A percentile compares a stretch with the other conserved stretches of the same genome.
phyloP scores from a whole-genome alignment of 768 basidiomycete genomes.

The Suillus variegatus region DNA sequence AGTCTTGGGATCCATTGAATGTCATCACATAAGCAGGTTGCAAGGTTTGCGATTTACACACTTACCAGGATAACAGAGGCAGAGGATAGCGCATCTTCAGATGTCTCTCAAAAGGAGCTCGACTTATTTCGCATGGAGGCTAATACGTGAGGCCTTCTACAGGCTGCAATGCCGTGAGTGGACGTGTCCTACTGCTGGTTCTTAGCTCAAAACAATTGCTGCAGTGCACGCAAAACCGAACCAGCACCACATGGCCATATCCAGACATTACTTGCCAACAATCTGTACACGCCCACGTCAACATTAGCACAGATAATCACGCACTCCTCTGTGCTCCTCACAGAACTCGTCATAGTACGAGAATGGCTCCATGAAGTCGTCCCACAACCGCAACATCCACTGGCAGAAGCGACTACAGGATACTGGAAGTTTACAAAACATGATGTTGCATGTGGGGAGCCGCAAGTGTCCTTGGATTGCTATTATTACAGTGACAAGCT shows the following conservation, averaged over 20 bases:
- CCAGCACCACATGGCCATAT: slow-evolving; percentile 47
- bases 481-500: slow-evolving; percentile 58
- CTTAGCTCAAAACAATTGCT: background rate
- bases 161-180: slow-evolving; percentile 74
- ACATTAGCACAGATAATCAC: slow-evolving; percentile 76
- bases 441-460: slow-evolving; percentile 57
- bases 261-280: slow-evolving; percentile 56
- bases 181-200: slow-evolving; percentile 2
- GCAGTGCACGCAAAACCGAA: slow-evolving; percentile 69
- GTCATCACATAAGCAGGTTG: no score
- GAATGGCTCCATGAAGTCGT: slow-evolving; percentile 87
- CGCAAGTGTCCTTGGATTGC: no score
- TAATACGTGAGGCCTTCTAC: slow-evolving; percentile 71
- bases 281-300: slow-evolving; percentile 81
- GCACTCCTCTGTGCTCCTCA: slow-evolving; percentile 62
- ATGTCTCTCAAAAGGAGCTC: slow-evolving; percentile 48
- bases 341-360: slow-evolving; percentile 76
- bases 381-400: slow-evolving; percentile 51
- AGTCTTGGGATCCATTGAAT: no score
- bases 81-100: slow-evolving; percentile 42
- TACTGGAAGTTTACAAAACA: slow-evolving; percentile 87
- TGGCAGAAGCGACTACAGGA: slow-evolving; percentile 67
- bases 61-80: slow-evolving; percentile 49
- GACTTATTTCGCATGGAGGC: slow-evolving; percentile 70
- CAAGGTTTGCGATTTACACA: no score